Conservation (phyloP, 495 filamentous ascomycete genomes). For the Hypoxylon fragiforme region DNA sequence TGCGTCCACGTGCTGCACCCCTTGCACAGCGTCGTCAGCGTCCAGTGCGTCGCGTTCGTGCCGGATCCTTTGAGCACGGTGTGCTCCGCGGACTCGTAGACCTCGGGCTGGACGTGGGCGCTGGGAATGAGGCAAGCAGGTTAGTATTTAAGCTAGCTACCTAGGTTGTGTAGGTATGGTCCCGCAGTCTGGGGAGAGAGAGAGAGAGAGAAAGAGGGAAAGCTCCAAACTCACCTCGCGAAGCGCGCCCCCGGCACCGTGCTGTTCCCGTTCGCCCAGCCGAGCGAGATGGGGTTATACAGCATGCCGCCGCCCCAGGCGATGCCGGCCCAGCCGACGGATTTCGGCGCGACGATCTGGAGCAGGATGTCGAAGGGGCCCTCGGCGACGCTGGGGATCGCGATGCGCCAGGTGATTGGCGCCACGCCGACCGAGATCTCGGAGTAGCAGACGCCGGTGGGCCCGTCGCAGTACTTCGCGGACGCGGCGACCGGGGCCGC, state of each 20-base stretch:
- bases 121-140: too few species aligned
- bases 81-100: constrained; percentile 49
- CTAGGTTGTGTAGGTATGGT: too few species aligned
- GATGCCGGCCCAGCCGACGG: constrained; percentile 50
- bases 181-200: too few species aligned
- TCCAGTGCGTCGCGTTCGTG: constrained; percentile 54
- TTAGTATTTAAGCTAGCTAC: too few species aligned
- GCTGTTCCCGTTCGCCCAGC: constrained; percentile 48
- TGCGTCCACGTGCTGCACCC: constrained; percentile 48
- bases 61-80: constrained; percentile 47
- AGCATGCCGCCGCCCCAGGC: constrained; percentile 57
- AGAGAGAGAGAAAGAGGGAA: too few species aligned
- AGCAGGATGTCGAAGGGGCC: constrained; percentile 53
- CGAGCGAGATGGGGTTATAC: constrained; percentile 52
- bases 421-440: constrained; percentile 40
- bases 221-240: constrained; percentile 43
- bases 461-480: constrained; percentile 43
- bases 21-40: constrained; percentile 48
- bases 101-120: constrained; percentile 40
- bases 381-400: constrained; percentile 48
- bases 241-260: constrained; percentile 49
- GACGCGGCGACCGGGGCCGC: constrained; percentile 19
- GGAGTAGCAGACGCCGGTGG: constrained; percentile 46
- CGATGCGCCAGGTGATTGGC: constrained; percentile 48
- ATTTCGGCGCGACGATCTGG: constrained; percentile 47